phyloP scores from a whole-genome alignment of 257 asterid species.

The Solanum pennellii region DNA sequence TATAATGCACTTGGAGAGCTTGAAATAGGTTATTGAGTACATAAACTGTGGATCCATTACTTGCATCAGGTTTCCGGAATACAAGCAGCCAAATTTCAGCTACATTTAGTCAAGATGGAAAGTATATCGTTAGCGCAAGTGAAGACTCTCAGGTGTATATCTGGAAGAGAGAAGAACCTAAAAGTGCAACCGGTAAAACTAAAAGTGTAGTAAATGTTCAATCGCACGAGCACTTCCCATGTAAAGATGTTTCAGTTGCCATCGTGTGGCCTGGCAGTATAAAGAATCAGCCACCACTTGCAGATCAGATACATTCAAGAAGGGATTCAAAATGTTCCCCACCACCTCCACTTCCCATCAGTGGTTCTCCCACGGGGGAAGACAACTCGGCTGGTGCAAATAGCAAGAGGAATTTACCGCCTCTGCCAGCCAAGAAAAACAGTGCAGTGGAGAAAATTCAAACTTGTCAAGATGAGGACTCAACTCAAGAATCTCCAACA shows the following conservation, averaged over 20 bases:
- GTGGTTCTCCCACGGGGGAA: background rate
- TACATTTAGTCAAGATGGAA: constrained; percentile 10
- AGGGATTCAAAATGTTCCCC: background rate
- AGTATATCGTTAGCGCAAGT: constrained; percentile 12
- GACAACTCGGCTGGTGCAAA: background rate
- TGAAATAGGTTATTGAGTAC: background rate
- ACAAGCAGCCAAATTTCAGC: constrained; percentile 14
- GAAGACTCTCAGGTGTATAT: constrained; percentile 20
- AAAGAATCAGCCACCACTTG: background rate
- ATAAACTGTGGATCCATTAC: background rate
- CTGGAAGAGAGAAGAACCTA: constrained; percentile 13
- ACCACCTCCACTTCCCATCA: background rate
- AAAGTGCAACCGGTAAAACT: background rate
- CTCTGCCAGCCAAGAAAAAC: background rate
- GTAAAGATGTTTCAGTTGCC: constrained; percentile 11
- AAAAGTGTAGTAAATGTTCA: background rate
- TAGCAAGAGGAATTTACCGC: background rate
- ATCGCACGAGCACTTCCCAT: constrained; percentile 8
- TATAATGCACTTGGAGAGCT: background rate
- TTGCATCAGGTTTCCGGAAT: constrained; percentile 7
- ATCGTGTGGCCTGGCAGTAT: constrained; percentile 4
- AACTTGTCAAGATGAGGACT: background rate
- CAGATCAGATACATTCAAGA: background rate
- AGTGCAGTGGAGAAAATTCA: background rate
- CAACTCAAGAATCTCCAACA: background rate